Base-by-base conservation (phyloP, 2,329 filamentous ascomycete species). In the Penicillium sp. region DNA sequence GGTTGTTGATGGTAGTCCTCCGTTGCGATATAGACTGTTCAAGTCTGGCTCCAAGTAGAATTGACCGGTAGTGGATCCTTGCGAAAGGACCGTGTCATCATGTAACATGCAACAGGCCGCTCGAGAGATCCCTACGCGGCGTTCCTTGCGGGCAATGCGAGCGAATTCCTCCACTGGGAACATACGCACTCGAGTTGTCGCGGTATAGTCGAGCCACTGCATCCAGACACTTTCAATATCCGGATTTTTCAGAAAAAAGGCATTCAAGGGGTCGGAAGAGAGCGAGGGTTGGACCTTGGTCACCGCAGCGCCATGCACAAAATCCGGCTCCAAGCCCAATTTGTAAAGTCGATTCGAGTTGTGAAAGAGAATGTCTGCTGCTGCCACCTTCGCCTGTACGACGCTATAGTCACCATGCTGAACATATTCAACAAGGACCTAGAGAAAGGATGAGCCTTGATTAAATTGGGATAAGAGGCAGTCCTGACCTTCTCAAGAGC, bases 131-230 rank as follows among this genome's bases (percentile, higher is more conserved):
- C 83, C 81, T 15, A 90, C 75, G 10, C 76, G 73, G 13, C 77
- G 74, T 34, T 77, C 70, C 16, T 74, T 70, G 24, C 70, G 64
- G 0, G 85, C 65, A 6, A 80, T 70, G 3, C 75, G 74, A 28
- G 76, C 65, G 23, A 85, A 81, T 38, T 80, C 79, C 1, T 77
- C 74, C 41, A 88, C 79, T 0, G 89, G 88, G 2, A 94, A 72
- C 56, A 90, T 81, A 3, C 88, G 82, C 58, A 84, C 79, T 15
- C 88, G 81, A 0, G 85, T 69, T 2, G 81, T 87, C 2, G 84
- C 83, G n/a, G 88, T 90, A 69, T 88, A 87, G 70, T 95, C 90
- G 23, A 88, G 76, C 84, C 87, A 95, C 69, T 88, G 86, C 12
- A 93, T 75, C 56, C 89, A 85, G 16, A 95, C 71, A 63, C 86